These are phyloP conservation scores for Hypoxylon sp. DNA, from an alignment of 2,329 filamentous ascomycete genomes.

Conservation along the genomic window DNA sequence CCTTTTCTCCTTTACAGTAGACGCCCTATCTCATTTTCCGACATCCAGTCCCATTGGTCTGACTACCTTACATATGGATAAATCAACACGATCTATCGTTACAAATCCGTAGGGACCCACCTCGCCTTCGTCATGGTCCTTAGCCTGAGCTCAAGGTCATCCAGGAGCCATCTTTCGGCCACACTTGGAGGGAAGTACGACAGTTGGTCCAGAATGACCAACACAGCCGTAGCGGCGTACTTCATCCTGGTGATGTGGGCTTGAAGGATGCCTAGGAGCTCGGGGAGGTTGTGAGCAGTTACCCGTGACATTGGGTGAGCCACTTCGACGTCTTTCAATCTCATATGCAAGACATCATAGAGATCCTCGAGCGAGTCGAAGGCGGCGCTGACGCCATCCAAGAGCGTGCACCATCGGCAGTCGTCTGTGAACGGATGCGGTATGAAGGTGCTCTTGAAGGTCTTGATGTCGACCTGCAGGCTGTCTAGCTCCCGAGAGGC, in stretches of 20 bases:
- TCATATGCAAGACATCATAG: constrained; percentile 6
- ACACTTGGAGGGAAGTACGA: neutral
- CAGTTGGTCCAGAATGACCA: constrained; percentile 14
- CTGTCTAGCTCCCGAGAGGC: neutral
- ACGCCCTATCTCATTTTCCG: neutral
- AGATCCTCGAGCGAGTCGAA: constrained; percentile 11
- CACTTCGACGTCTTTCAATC: constrained; percentile 10
- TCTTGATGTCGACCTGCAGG: constrained; percentile 8
- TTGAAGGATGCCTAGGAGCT: constrained; percentile 12
- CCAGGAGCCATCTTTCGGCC: constrained; percentile 2
- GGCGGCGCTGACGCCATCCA: neutral
- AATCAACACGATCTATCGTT: neutral
- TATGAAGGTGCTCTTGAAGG: neutral
- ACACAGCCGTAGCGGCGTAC: constrained; percentile 7
- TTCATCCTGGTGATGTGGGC: constrained; percentile 27
- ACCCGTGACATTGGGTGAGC: neutral
- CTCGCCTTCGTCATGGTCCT: neutral
- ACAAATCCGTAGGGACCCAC: neutral
- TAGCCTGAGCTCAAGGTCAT: neutral
- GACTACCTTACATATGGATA: neutral
- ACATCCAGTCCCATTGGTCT: neutral
- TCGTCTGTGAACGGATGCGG: neutral
- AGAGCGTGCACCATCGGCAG: neutral
- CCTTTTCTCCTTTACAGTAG: neutral
- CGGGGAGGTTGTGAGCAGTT: constrained; percentile 3